Conservation (phyloP, 768 basidiomycete species). For the Boletus bicolor region DNA sequence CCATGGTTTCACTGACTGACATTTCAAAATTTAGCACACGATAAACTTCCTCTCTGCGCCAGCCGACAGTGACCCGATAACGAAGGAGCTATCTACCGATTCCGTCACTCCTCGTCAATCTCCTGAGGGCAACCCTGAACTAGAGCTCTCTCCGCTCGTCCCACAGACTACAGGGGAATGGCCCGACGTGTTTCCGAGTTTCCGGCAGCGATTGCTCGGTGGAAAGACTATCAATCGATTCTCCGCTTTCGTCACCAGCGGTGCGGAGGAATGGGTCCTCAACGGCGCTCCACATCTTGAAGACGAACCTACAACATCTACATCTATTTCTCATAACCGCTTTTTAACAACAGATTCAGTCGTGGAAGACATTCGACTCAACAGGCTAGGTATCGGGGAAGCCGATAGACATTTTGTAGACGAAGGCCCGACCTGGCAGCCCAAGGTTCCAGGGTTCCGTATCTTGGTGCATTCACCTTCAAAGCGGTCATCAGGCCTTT, state of each 20-base stretch:
- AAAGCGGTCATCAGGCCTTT: constrained; percentile 63
- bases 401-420: constrained; percentile 72
- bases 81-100: constrained; percentile 38
- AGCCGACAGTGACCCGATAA: constrained; percentile 22
- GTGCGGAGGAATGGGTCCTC: constrained; percentile 81
- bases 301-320: constrained; percentile 26
- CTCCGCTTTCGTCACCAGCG: constrained; percentile 81
- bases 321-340: constrained; percentile 25
- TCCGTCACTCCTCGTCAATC: constrained; percentile 52
- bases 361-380: constrained; percentile 41
- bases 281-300: constrained; percentile 46
- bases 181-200: constrained; percentile 55
- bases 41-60: constrained; percentile 56
- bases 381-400: constrained; percentile 46
- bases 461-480: constrained; percentile 78
- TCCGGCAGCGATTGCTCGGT: constrained; percentile 66
- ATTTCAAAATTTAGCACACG: constrained; percentile 50
- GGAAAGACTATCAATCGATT: constrained; percentile 83
- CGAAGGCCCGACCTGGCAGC: constrained; percentile 66
- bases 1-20: neutral
- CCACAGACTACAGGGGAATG: constrained; percentile 75
- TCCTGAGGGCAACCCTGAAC: constrained; percentile 21
- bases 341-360: constrained; percentile 33
- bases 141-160: constrained; percentile 42
- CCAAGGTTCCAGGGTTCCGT: constrained; percentile 68